Evolutionary conservation across 108 stramenopile species (phyloP).

Genomic region (Cyclotella sp.): DNA sequence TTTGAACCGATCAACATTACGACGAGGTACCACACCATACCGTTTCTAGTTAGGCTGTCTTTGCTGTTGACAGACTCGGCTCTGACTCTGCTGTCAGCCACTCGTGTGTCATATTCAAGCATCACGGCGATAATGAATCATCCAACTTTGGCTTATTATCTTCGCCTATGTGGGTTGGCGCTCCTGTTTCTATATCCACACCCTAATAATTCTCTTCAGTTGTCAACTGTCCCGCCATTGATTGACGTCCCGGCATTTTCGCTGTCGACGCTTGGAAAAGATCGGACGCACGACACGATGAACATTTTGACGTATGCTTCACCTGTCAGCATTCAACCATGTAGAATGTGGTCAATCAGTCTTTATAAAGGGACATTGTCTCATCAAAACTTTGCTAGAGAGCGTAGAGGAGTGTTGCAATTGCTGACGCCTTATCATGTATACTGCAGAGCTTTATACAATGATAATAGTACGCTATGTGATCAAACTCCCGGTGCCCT

Average conservation of each 20-base stretch:
- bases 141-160: background rate
- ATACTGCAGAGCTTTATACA: background rate
- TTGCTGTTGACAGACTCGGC: too few species aligned
- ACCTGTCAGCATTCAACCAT: conserved; percentile 72
- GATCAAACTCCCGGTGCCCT: conserved; percentile 14
- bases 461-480: background rate
- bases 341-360: conserved; percentile 77
- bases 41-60: too few species aligned
- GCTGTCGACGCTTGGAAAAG: conserved; percentile 56
- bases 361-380: conserved; percentile 74
- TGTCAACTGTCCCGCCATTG: conserved; percentile 59
- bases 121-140: background rate
- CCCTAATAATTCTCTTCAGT: conserved; percentile 13
- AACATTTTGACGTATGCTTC: conserved; percentile 87
- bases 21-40: too few species aligned
- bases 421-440: conserved; percentile 60
- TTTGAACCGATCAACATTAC: too few species aligned
- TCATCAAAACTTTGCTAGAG: conserved; percentile 68
- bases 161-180: background rate
- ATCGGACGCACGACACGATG: conserved; percentile 56
- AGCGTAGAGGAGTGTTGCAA: conserved; percentile 68
- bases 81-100: too few species aligned
- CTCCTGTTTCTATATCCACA: conserved; percentile 5
- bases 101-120: too few species aligned
- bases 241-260: conserved; percentile 81